Evolutionary conservation across 768 basidiomycete genomes (phyloP), one percentile per base, ranked within the genome.

Genomic region (Leucosporidium scottii): DNA sequence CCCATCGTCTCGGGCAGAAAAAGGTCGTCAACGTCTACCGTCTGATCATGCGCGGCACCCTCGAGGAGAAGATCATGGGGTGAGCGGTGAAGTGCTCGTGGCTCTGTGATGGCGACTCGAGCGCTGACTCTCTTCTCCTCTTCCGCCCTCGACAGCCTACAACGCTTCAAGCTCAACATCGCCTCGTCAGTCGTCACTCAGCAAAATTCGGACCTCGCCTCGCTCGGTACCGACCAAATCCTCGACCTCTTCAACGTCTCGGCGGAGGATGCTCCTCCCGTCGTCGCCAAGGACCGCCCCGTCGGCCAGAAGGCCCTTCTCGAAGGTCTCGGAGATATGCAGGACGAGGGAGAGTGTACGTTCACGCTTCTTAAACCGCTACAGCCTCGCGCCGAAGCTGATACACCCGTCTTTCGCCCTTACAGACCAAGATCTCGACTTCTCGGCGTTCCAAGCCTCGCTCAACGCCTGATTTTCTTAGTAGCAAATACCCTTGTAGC

Each of bases 21-120:
- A 92, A 93, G 78, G 94, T 98, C 20, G 96, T 99, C 34, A 98
- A 98, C 73, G 96, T 99, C 8, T 99, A 99, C 80, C 88, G 96
- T 21, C 80, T 99, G 61, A 91, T 99, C 74, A 98, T 93, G 18
- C 89, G 93, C 76, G 96, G 93, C 18, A 99, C 96, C 0, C 78
- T 99, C 49, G 96, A 99, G 78, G 96, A 98, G 78, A 98, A 98
- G 80, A 99, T 99, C 72, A 99, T 99, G 96, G 96, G 96, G 92
- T 96, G 78, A 71, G 86, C 80, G 21, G 39, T 27, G 12, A 4
- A 13, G 17, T 18, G 2, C 17, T 49, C 48, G 15, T 18, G 2
- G 30, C 47, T 15, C 5, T 34, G 5, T 34, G 34, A 34, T 25
- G 51, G 10, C 39, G 21, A 49, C 6, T 39, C 59, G 21, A 25